Base-by-base conservation (phyloP, 805 yeast species). In the Nakazawaea ishiwadae region DNA sequence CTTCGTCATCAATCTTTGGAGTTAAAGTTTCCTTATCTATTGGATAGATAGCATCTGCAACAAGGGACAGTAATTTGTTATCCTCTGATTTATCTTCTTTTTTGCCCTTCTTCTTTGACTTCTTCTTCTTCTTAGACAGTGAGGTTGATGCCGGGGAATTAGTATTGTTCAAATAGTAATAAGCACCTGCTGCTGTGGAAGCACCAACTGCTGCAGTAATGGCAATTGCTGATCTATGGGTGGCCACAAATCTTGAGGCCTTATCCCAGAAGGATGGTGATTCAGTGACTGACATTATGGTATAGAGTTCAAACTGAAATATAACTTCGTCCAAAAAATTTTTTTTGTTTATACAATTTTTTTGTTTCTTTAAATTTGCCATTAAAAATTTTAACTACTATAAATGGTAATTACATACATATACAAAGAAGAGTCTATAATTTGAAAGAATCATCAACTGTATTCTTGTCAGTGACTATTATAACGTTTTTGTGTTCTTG, bases 1-100 rank as follows among this genome's bases (percentile, higher is more conserved):
- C 55, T 29, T 68, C 81, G 20, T 66, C 69, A 30, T 72, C 63
- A 33, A 84, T 54, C 15, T 65, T 67, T 4, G 91, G 91, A 47
- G 77, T 68, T 2, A 88, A 87, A 16, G 71, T 60, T 1, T 55
- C 53, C 12, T 38, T 45, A 48, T 69, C 68, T 12, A 71, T 68
- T n/a, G 90, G 84, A 54, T 75, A 81, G 23, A 46, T 48, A 18
- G 52, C 49, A 11, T 51, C 48, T 7, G 52, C 32, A 12, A 59
- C 45, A 46, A 53, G 51, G 34, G 69, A 3, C 14, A 23, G 19
- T 10, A 35, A 16, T 16, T 4, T 12, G 4, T n/a, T 17, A 12
- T 12, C 15, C 11, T 23, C 37, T 9, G 37, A 12, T 20, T 33
- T 33, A 24, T 8, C 60, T 35, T 64, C 52, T 26, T 59, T 66